Percentiles rank a stretch among this genome's conserved stretches.
These are phyloP conservation scores for Globisporangium polare DNA, from an alignment of 352 stramenopile genomes.

Conservation along the genomic window DNA sequence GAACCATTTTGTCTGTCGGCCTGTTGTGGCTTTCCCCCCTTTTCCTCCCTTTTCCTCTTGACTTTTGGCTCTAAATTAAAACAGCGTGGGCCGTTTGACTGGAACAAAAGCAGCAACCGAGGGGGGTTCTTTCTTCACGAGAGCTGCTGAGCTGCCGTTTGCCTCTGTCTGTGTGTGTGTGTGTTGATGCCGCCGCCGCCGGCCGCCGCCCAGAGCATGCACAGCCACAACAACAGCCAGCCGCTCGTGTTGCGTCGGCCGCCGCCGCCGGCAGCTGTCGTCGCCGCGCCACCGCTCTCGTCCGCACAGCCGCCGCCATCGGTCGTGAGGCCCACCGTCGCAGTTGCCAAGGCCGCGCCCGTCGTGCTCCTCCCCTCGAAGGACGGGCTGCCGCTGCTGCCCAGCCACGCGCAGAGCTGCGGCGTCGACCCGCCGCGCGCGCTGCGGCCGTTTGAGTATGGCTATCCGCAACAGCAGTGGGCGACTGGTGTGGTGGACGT, in stretches of 20 bases:
- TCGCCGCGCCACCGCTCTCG: not conserved
- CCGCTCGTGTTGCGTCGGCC: constrained; percentile 13
- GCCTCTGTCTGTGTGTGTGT: too few species aligned
- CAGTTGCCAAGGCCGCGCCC: not conserved
- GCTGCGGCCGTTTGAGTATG: not conserved
- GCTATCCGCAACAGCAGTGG: not conserved
- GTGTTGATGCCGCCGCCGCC: not conserved
- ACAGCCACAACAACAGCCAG: constrained; percentile 10
- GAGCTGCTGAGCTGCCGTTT: not conserved
- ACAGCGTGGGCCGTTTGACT: not conserved
- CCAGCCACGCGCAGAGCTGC: constrained; percentile 18
- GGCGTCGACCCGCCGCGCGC: constrained; percentile 7
- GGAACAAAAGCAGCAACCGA: not conserved
- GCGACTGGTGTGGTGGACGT: constrained; percentile 17
- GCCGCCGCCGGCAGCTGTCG: not conserved
- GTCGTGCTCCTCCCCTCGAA: too few species aligned
- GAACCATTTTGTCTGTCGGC: too few species aligned
- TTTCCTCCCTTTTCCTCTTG: not conserved
- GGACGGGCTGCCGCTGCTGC: constrained; percentile 31
- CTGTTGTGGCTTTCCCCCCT: not conserved
- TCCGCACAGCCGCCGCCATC: not conserved
- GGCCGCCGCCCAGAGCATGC: not conserved
- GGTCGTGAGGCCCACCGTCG: not conserved
- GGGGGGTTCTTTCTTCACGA: constrained; percentile 1
- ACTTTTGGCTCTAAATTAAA: not conserved